These are phyloP conservation scores for Leccinum ponderosum DNA, from an alignment of 1,284 basidiomycete genomes.

Conservation along the genomic window DNA sequence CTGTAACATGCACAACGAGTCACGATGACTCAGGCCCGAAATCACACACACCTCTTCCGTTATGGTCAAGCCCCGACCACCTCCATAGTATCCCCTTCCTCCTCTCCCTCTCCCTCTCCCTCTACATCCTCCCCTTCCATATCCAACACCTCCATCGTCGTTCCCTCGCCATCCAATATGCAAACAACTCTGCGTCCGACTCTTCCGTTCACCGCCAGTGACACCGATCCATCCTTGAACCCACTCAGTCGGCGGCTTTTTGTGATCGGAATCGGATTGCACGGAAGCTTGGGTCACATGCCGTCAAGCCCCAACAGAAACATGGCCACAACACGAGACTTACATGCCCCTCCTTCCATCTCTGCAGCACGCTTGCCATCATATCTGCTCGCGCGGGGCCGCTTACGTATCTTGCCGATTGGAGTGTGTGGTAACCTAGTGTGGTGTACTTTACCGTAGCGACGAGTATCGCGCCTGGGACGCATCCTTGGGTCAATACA, in stretches of 20 bases:
- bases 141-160: slow-evolving; percentile 70
- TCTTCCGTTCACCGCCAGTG: slow-evolving; percentile 72
- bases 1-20: slow-evolving; percentile 24
- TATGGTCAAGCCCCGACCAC: slow-evolving; percentile 33
- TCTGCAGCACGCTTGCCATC: slow-evolving; percentile 54
- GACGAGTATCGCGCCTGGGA: slow-evolving; percentile 51
- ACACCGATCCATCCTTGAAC: slow-evolving; percentile 49
- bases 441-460: slow-evolving; percentile 59
- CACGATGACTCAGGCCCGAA: slow-evolving; percentile 22
- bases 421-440: slow-evolving; percentile 56
- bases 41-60: slow-evolving; percentile 22
- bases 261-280: slow-evolving; percentile 52
- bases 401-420: slow-evolving; percentile 50
- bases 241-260: slow-evolving; percentile 56
- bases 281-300: slow-evolving; percentile 44
- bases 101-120: slow-evolving; percentile 38
- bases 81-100: slow-evolving; percentile 29
- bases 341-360: slow-evolving; percentile 56
- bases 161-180: slow-evolving; percentile 63
- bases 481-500: slow-evolving; percentile 29
- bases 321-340: slow-evolving; percentile 37
- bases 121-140: slow-evolving; percentile 65
- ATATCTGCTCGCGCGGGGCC: slow-evolving; percentile 59
- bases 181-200: slow-evolving; percentile 72
- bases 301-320: slow-evolving; percentile 34